Percentiles rank a stretch among this genome's conserved stretches.
Conservation (phyloP, 768 basidiomycete genomes). For the Melanogaster broomeanus region DNA sequence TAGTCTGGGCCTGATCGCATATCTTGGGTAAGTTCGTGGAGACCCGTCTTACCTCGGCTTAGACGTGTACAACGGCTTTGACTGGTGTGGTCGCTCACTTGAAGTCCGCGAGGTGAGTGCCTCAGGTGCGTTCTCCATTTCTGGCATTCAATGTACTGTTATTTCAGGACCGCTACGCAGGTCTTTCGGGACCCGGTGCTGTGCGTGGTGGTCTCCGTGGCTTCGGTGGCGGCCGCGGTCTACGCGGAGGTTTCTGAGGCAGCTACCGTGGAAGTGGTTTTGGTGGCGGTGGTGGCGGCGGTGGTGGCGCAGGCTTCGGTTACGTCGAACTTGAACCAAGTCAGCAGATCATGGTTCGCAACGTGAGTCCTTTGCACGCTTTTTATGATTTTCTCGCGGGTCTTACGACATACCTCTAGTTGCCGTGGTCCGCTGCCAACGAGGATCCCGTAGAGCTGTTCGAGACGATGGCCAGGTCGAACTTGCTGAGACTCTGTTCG, state of each 20-base stretch:
- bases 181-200: constrained; percentile 67
- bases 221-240: constrained; percentile 51
- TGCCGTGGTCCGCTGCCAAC: constrained; percentile 99
- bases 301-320: constrained; percentile 25
- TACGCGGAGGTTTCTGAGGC: constrained; percentile 54
- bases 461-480: constrained; percentile 97
- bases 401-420: constrained; percentile 42
- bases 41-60: constrained; percentile 11
- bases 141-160: neutral
- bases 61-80: constrained; percentile 98
- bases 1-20: constrained; percentile 77
- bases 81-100: constrained; percentile 94
- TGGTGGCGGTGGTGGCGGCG: constrained; percentile 25
- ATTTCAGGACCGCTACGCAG: constrained; percentile 84
- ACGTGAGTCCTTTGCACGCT: constrained; percentile 64
- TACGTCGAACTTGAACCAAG: constrained; percentile 77
- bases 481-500: constrained; percentile 92
- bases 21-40: constrained; percentile 54
- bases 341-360: constrained; percentile 98
- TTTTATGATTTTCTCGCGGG: too few species aligned
- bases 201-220: constrained; percentile 61
- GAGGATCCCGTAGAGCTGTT: constrained; percentile 98
- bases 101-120: constrained; percentile 88
- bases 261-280: constrained; percentile 50
- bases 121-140: neutral